Evolutionary conservation across 2,329 filamentous ascomycete species (phyloP), one percentile per base, ranked within the genome.

Genomic region (Sporothrix pallida): DNA sequence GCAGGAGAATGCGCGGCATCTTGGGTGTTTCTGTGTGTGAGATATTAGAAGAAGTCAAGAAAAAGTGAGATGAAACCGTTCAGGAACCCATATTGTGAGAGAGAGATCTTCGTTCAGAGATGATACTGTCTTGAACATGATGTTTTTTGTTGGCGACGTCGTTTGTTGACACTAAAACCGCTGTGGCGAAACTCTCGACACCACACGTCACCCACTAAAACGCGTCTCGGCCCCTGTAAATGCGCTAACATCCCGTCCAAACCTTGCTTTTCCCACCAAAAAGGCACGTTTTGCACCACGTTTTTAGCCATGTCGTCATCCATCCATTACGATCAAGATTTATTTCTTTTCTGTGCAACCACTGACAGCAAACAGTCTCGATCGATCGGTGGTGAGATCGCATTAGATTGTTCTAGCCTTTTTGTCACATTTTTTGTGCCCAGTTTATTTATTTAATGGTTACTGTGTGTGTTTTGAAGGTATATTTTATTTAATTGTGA

Each of bases 1-100:
- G 84, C 2, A 94, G 82, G 4, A 94, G 80, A 26, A 91, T 92
- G 71, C 85, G 84, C 70, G 83, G 76, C 84, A 86, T 85, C 7
- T 20, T 69, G 58, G 44, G 15, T 12, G 62, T 20, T 12, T 3
- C 15, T 5, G 3, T 20, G 42, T 17, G 42, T 65, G 4, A 1
- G 3, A 2, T 67, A 15, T 10, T 5, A 48, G 5, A 17, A 48
- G 26, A 26, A 48, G 42, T 48, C 20, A 37, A 63, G 8, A 10
- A n/a, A 46, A 48, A 20, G 17, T 46, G n/a, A 48, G 62, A 67
- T 12, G 48, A 48, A 1, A 6, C 17, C 26, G 13, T 42, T 26
- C 62, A 17, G 62, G 62, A 67, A 67, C 20, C 31, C 62, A 67
- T 67, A 42, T 26, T 67, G 62, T 48, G 12, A 48, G n/a, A 67